These are phyloP conservation scores for Dactylonectria macrodidyma DNA, from an alignment of 2,329 filamentous ascomycete genomes.

Conservation along the genomic window DNA sequence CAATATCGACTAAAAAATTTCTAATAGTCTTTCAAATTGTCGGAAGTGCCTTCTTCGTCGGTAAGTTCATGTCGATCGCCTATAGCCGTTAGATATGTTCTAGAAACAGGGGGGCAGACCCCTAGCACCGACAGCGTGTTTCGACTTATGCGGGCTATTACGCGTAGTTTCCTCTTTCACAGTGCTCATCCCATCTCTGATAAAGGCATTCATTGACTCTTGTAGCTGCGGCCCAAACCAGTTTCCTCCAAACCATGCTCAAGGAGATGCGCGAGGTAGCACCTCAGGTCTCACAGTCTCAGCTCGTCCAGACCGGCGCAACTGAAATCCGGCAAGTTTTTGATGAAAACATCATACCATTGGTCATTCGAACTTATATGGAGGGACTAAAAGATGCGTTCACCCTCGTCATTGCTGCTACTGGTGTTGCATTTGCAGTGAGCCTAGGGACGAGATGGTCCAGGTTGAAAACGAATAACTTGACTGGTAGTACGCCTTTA, in stretches of 20 bases:
- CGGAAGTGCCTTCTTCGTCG: too few relatives aligned
- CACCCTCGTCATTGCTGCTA: not conserved
- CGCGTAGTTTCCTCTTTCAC: not conserved
- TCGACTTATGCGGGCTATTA: not conserved
- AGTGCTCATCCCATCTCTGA: not conserved
- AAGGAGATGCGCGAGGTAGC: not conserved
- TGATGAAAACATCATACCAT: not conserved
- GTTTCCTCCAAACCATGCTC: conserved; percentile 1
- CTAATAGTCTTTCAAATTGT: too few relatives aligned
- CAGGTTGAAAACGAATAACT: not conserved
- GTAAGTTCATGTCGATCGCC: too few relatives aligned
- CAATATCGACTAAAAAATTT: not conserved
- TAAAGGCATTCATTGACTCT: not conserved
- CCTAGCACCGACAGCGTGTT: not conserved
- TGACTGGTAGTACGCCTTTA: too few relatives aligned
- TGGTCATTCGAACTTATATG: conserved; percentile 2
- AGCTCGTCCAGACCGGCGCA: conserved; percentile 1
- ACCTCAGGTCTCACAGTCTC: not conserved
- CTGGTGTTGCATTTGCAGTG: conserved; percentile 1
- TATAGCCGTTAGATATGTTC: not conserved
- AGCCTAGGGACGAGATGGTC: not conserved
- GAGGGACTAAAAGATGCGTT: not conserved
- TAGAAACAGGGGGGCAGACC: not conserved
- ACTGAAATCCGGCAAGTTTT: not conserved
- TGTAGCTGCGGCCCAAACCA: not conserved